A percentile compares a stretch with the other conserved stretches of the same genome.
Conservation (phyloP, 441 rosid genomes). For the Mallotus japonicus region DNA sequence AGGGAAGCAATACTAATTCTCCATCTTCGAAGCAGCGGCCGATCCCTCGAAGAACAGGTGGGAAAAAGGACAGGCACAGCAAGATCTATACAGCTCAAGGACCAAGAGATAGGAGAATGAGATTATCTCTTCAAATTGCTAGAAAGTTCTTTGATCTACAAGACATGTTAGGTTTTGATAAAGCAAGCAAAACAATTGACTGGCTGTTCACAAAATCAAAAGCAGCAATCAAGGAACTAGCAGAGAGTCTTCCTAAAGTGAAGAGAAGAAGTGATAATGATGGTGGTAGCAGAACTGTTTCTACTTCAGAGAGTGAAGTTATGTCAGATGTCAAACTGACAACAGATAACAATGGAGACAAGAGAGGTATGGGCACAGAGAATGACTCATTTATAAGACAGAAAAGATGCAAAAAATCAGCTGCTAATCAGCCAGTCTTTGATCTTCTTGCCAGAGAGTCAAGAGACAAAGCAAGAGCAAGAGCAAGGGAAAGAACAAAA, state of each 20-base stretch:
- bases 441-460: conserved; percentile 46
- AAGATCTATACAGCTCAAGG: conserved; percentile 82
- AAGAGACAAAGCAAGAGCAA: conserved; percentile 71
- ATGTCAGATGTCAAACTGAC: conserved; percentile 38
- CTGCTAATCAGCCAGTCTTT: conserved; percentile 23
- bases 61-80: conserved; percentile 75
- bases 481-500: conserved; percentile 83
- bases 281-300: conserved; percentile 22
- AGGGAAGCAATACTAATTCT: conserved; percentile 14
- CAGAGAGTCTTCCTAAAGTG: conserved; percentile 30
- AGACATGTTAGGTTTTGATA: conserved; percentile 77
- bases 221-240: conserved; percentile 51
- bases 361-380: conserved; percentile 25
- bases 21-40: conserved; percentile 17
- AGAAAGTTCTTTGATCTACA: conserved; percentile 80
- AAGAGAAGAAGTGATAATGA: conserved; percentile 19
- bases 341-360: conserved; percentile 27
- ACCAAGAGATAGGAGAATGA: conserved; percentile 74
- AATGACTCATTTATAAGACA: conserved; percentile 18
- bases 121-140: conserved; percentile 68
- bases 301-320: conserved; percentile 44
- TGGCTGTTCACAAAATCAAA: conserved; percentile 70
- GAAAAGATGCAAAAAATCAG: conserved; percentile 10
- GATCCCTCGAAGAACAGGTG: conserved; percentile 32
- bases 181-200: conserved; percentile 77